Percentiles rank a stretch among this genome's conserved stretches.
These are phyloP conservation scores for Corchorus olitorius DNA, from an alignment of 345 rosid genomes.

Conservation along the genomic window DNA sequence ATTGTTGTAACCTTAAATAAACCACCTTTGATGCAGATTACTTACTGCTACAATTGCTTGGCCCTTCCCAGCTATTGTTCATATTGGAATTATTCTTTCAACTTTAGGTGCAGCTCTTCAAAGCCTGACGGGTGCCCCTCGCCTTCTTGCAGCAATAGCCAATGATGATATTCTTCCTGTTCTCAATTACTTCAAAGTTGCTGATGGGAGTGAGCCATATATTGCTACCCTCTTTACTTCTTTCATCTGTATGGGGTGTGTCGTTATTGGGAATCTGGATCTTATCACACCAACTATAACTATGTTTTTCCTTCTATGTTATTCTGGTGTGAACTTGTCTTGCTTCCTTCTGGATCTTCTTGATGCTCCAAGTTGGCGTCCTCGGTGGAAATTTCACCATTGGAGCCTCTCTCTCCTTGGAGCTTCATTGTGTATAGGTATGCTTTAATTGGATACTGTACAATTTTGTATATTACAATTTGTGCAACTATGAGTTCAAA, in stretches of 20 bases:
- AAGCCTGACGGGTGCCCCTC: constrained; percentile 96
- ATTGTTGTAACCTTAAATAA: constrained; percentile 24
- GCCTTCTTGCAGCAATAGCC: constrained; percentile 98
- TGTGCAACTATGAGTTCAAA: neutral
- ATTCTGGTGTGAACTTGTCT: constrained; percentile 95
- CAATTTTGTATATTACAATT: neutral
- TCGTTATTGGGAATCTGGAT: constrained; percentile 94
- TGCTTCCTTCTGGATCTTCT: constrained; percentile 99
- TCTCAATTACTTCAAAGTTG: constrained; percentile 92
- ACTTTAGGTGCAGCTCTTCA: constrained; percentile 99
- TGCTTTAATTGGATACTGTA: neutral
- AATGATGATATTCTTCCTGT: constrained; percentile 98
- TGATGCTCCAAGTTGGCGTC: constrained; percentile 99
- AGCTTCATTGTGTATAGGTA: constrained; percentile 43
- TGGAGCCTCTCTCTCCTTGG: constrained; percentile 98
- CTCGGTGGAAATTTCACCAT: constrained; percentile 99
- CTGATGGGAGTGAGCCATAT: constrained; percentile 86
- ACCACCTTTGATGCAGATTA: constrained; percentile 88
- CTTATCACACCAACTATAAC: constrained; percentile 96
- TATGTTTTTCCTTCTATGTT: constrained; percentile 97
- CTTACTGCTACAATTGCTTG: constrained; percentile 97
- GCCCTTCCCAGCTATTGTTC: constrained; percentile 87
- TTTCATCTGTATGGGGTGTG: constrained; percentile 83
- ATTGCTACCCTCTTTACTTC: constrained; percentile 94
- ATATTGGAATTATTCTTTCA: constrained; percentile 92